These are phyloP conservation scores for Thinopyrum elongatum DNA, from an alignment of 176 grass and related monocot genomes.

Conservation along the genomic window DNA sequence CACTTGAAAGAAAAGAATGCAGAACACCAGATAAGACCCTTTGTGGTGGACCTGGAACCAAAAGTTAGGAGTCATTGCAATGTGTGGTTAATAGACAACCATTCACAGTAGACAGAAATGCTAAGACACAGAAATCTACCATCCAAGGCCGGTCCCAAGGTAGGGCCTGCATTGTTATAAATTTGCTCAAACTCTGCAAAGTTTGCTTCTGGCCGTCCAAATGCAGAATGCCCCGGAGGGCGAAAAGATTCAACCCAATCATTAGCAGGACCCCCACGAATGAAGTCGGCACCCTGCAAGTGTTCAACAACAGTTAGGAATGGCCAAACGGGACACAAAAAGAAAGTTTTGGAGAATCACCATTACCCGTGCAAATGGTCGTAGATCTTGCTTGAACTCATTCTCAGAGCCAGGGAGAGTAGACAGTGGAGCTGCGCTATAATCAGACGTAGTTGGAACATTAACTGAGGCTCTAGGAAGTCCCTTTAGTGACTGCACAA, in stretches of 20 bases:
- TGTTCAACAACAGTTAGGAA: constrained; percentile 29
- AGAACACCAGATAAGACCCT: constrained; percentile 77
- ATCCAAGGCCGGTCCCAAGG: constrained; percentile 54
- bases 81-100: background rate
- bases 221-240: constrained; percentile 41
- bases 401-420: constrained; percentile 79
- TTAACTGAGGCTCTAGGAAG: constrained; percentile 68
- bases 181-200: constrained; percentile 80
- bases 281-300: constrained; percentile 57
- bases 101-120: constrained; percentile 5
- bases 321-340: constrained; percentile 21
- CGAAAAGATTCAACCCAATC: constrained; percentile 76
- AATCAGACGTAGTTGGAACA: constrained; percentile 61
- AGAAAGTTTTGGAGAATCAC: background rate
- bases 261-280: constrained; percentile 53
- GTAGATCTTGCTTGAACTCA: constrained; percentile 70
- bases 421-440: constrained; percentile 55
- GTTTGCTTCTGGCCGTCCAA: constrained; percentile 33
- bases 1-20: constrained; percentile 87
- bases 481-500: constrained; percentile 71
- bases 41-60: constrained; percentile 85
- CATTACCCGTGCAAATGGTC: constrained; percentile 48
- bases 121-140: constrained; percentile 40
- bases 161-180: constrained; percentile 43
- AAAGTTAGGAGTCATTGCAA: constrained; percentile 22